Conservation (phyloP, 768 basidiomycete genomes). For the Tulasnella sp. region DNA sequence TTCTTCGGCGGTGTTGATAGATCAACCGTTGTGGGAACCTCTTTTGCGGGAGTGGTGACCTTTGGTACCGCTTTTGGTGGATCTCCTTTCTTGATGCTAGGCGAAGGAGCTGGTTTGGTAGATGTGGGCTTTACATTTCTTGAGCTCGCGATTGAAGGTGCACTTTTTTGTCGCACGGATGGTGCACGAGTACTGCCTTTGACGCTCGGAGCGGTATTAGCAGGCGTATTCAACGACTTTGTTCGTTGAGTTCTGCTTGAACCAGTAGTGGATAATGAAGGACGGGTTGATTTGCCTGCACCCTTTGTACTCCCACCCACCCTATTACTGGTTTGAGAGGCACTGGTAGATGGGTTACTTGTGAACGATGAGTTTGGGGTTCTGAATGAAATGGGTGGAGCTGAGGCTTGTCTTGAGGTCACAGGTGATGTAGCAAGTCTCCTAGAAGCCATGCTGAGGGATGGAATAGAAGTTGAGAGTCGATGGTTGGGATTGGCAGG, state of each 20-base stretch:
- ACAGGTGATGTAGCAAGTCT: no score
- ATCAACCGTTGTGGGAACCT: no score
- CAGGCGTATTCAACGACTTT: neutral
- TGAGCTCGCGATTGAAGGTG: no score
- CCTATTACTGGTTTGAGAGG: neutral
- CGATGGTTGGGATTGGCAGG: conserved; percentile 8
- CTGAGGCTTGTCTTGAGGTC: neutral
- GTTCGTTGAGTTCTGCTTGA: neutral
- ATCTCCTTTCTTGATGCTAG: neutral
- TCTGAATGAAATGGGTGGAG: neutral
- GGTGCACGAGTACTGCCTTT: no score
- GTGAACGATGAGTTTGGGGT: neutral
- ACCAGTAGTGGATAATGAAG: neutral
- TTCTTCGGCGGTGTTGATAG: neutral
- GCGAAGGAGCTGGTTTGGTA: neutral
- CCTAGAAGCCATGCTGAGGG: no score
- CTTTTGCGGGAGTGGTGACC: no score
- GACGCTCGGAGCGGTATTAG: no score
- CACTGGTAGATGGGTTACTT: neutral
- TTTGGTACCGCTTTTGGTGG: neutral
- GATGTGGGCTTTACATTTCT: neutral
- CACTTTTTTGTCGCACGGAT: no score
- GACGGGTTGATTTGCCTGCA: neutral
- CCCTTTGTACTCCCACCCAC: neutral
- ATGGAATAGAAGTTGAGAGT: conserved; percentile 6